These are phyloP conservation scores for Talaromyces trachyspermus DNA, from an alignment of 495 filamentous ascomycete genomes.

Conservation along the genomic window DNA sequence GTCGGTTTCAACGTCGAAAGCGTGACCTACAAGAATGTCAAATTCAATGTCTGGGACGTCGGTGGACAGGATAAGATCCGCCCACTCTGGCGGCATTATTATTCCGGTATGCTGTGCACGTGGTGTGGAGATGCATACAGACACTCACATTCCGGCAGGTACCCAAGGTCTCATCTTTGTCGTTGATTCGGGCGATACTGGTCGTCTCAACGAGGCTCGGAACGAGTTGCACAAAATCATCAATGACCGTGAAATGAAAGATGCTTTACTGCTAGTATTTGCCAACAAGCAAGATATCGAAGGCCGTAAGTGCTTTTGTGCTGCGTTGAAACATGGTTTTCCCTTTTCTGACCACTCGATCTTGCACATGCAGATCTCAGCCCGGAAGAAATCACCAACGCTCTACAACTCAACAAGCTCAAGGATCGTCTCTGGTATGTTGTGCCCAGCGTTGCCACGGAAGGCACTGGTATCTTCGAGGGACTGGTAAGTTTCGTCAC, in stretches of 20 bases:
- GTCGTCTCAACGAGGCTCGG: constrained; percentile 80
- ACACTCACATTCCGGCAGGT: constrained; percentile 29
- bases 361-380: constrained; percentile 65
- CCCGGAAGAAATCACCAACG: constrained; percentile 78
- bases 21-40: constrained; percentile 98
- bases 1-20: constrained; percentile 99
- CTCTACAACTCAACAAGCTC: constrained; percentile 73
- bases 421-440: constrained; percentile 96
- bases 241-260: constrained; percentile 96
- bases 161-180: constrained; percentile 98
- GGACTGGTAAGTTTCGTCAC: constrained; percentile 58
- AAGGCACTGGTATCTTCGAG: constrained; percentile 89
- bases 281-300: constrained; percentile 96
- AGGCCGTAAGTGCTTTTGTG: constrained; percentile 54
- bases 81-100: constrained; percentile 97
- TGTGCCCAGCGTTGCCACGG: constrained; percentile 88
- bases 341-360: not conserved
- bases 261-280: constrained; percentile 87
- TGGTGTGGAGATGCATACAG: not conserved
- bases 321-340: not conserved
- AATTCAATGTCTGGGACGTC: constrained; percentile 99
- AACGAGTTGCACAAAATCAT: constrained; percentile 92
- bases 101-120: constrained; percentile 59
- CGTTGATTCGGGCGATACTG: constrained; percentile 83
- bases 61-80: constrained; percentile 99